These are phyloP conservation scores for Metahyphopichia silvanorum DNA, from an alignment of 805 yeast genomes.

Conservation along the genomic window DNA sequence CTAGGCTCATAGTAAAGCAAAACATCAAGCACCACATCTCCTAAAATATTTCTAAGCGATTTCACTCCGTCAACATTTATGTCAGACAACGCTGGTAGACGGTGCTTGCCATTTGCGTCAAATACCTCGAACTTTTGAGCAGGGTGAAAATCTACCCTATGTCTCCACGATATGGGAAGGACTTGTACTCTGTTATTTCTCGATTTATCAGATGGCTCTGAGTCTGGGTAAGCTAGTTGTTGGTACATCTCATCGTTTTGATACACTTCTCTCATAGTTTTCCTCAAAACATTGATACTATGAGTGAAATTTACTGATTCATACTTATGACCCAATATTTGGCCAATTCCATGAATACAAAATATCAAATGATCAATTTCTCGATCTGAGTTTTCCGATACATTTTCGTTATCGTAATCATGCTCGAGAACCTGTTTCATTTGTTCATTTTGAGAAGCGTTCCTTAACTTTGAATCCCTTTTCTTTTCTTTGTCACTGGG, in stretches of 20 bases:
- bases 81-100: slow-evolving; percentile 63
- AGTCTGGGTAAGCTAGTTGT: slow-evolving; percentile 30
- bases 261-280: slow-evolving; percentile 52
- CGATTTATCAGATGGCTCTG: slow-evolving; percentile 11
- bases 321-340: slow-evolving; percentile 70
- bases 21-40: slow-evolving; percentile 84
- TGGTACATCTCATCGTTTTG: slow-evolving; percentile 38
- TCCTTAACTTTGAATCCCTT: slow-evolving; percentile 4
- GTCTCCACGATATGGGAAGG: slow-evolving; percentile 90
- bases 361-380: slow-evolving; percentile 64
- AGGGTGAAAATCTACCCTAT: slow-evolving; percentile 62
- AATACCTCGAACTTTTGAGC: slow-evolving; percentile 35
- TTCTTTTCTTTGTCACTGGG: slow-evolving; percentile 10
- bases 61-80: slow-evolving; percentile 76
- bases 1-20: slow-evolving; percentile 73
- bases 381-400: slow-evolving; percentile 18
- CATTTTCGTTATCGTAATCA: slow-evolving; percentile 30
- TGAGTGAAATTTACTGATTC: slow-evolving; percentile 86
- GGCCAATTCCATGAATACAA: slow-evolving; percentile 97
- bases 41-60: slow-evolving; percentile 73
- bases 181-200: slow-evolving; percentile 70
- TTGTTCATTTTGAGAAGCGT: slow-evolving; percentile 10
- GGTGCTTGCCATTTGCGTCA: slow-evolving; percentile 34
- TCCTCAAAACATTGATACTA: slow-evolving; percentile 65
- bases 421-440: slow-evolving; percentile 8